Evolutionary conservation across 306 rosid genomes (phyloP), one percentile per base, ranked within the genome.

Genomic region (Quillaja saponaria): DNA sequence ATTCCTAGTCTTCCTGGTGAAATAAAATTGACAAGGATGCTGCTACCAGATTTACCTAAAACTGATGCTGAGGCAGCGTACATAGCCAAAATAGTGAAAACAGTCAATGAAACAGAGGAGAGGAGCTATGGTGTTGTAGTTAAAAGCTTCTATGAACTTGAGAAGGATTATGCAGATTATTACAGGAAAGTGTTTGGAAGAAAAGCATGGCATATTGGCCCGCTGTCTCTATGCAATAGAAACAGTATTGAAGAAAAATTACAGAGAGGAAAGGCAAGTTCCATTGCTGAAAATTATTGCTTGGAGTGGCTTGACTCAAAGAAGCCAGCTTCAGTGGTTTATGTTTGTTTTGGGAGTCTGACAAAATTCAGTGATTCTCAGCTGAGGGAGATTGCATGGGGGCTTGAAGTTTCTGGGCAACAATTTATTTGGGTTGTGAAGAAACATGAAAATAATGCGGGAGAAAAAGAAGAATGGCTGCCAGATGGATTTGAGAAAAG

Each of bases 181-280:
- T 80, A 37, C 47, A 75, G 52, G 15, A 57, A 78, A 0, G 76
- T 49, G 16, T 5, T 81, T 7, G 78, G 82, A 37, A 67, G 71
- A 42, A 81, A 31, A 52, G 73, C 77, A 9, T 87, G 95, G 88
- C 87, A 75, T 12, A 68, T 84, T 6, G 95, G 95, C 6, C 95
- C 95, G 0, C 28, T 87, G 6, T 87, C 78, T 39, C 16, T 80
- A 13, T 55, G 68, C 21, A 66, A 50, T 0, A 44, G 25, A 10
- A 18, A 56, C 0, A 8, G 0, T n/a, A n/a, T n/a, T 0, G 35
- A 53, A 1, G 73, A 52, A 0, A 55, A 67, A 57, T 8, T 28
- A 8, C 11, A 54, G 0, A 55, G 76, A 28, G 69, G 72, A 58
- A 54, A 48, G 0, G 78, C 63, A 21, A 12, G 33, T 0, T 31